These are phyloP conservation scores for Pulveroboletus sp. DNA, from an alignment of 768 basidiomycete species.

Conservation along the genomic window DNA sequence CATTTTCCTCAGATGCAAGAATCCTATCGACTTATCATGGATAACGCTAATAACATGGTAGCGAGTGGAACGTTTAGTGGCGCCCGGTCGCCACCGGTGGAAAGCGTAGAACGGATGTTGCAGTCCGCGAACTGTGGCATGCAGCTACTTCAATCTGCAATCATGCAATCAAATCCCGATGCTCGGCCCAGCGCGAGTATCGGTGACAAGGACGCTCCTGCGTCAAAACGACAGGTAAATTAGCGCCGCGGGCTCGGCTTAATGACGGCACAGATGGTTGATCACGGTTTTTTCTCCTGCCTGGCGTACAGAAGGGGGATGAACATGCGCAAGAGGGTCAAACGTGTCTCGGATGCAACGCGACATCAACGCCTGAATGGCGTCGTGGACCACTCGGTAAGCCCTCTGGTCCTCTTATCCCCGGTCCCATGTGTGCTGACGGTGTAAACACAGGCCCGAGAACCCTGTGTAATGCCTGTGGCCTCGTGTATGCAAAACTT, in stretches of 20 bases:
- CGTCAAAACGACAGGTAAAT: slow-evolving; percentile 33
- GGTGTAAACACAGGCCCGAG: slow-evolving; percentile 54
- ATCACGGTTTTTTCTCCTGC: slow-evolving; percentile 15
- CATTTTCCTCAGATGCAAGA: slow-evolving; percentile 35
- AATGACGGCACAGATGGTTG: slow-evolving; percentile 24
- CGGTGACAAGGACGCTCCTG: slow-evolving; percentile 29
- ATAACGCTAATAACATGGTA: slow-evolving; percentile 33
- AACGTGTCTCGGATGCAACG: slow-evolving; percentile 74
- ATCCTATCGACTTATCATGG: slow-evolving; percentile 41
- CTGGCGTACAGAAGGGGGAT: slow-evolving; percentile 33
- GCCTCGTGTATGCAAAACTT: slow-evolving; percentile 82
- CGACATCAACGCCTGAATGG: slow-evolving; percentile 87
- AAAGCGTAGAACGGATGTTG: slow-evolving; percentile 40
- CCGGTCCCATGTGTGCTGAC: slow-evolving; percentile 23
- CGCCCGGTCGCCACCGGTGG: slow-evolving; percentile 24
- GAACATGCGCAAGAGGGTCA: slow-evolving; percentile 55
- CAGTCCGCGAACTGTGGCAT: slow-evolving; percentile 40
- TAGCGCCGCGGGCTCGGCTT: slow-evolving; percentile 24
- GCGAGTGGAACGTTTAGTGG: slow-evolving; percentile 17
- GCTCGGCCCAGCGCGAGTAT: slow-evolving; percentile 18
- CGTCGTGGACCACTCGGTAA: slow-evolving; percentile 76
- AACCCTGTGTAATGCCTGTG: slow-evolving; percentile 82
- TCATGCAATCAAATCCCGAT: slow-evolving; percentile 26
- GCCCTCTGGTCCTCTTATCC: slow-evolving; percentile 25
- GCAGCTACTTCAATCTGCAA: slow-evolving; percentile 30